Base-by-base conservation (phyloP, 1,139 yeast species). In the Blastobotrys aristatus region DNA sequence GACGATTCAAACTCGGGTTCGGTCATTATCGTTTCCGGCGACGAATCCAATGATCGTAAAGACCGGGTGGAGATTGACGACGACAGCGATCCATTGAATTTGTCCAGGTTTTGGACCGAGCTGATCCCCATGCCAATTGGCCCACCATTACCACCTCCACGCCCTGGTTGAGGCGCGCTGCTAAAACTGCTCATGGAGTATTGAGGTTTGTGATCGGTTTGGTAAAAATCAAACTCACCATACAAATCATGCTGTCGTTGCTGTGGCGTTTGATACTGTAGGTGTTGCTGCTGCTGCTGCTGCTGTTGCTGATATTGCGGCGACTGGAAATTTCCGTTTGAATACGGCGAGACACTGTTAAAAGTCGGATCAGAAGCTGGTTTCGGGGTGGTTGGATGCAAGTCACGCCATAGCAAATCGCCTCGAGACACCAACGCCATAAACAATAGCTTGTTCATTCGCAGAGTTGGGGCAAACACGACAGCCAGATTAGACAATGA, bases 381-480 rank as follows among this genome's bases (percentile, higher is more conserved):
- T 26, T 43, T 43, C 2, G 49, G 51, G 8, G 48, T 44, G 4
- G 24, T 38, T 4, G 58, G 57, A 36, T 48, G 51, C 16, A 57
- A 39, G 42, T 51, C 54, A 16, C 41, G 40, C 60, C 60, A 58
- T 32, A 58, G 40, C 14, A 33, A 31, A n/a, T 54, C 57, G 13
- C 57, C 53, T 17, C 53, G 49, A 24, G 54, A 37, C 7, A 61
- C 49, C 40, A 61, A 49, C 2, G 59, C 57, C 35, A 50, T 50
- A 20, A 61, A 52, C 24, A 61, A 53, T 2, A 55, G 40, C 37
- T 51, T 52, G 42, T 57, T 59, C 40, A 65, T 59, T 18, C 60
- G 52, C 44, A 65, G 49, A 2, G 69, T 60, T 2, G 68, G 68
- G 32, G 67, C 62, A 24, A 65, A 55, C 17, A 64, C 59, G 18